Evolutionary conservation across 371 early-diverging fungal species (phyloP), one percentile per base, ranked within the genome.

Genomic region (Rhizopus sp.): DNA sequence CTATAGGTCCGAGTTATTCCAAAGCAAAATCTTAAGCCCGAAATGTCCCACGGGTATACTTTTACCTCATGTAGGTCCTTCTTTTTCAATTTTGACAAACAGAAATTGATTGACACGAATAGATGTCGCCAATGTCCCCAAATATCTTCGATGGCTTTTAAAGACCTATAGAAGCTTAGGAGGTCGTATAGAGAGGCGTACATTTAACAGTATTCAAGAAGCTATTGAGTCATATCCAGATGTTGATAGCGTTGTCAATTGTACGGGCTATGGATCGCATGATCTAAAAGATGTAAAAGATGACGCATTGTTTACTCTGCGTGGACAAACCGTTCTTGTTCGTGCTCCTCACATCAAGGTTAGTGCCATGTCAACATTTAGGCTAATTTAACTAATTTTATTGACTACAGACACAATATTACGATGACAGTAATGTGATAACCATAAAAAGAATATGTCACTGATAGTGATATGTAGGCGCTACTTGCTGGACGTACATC

Each of bases 321-420:
- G 93, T 32, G 94, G 94, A 10, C 93, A 93, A 66, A 89, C 85
- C 5, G 74, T 87, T 5, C 59, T 87, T 7, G 88, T 92, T 3
- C 63, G 77, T 8, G 92, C 90, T 7, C 78, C 88, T 3, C 85
- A 90, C 57, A 72, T 90, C 42, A 77, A 82, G 57, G 66, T 66
- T 55, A n/a, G 44, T 16, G 15, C 31, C 15, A 15, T 23, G 7
- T 17, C 1, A 9, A 17, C 15, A 3, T 7, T 23, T 23, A 29
- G 57, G 71, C 10, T 29, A 35, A 40, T 40, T n/a, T 59, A 32
- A 17, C 30, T 32, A 16, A 7, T 23, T 23, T 23, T 23, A 53
- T 30, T 33, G 0, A 2, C 23, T 44, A 12, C 52, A 66, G 66
- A 54, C 58, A 2, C 77, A 77, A 41, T 44, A 55, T 2, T 77